Evolutionary conservation across 2,329 filamentous ascomycete genomes (phyloP).

Genomic region (Cadophora luteo-olivacea): DNA sequence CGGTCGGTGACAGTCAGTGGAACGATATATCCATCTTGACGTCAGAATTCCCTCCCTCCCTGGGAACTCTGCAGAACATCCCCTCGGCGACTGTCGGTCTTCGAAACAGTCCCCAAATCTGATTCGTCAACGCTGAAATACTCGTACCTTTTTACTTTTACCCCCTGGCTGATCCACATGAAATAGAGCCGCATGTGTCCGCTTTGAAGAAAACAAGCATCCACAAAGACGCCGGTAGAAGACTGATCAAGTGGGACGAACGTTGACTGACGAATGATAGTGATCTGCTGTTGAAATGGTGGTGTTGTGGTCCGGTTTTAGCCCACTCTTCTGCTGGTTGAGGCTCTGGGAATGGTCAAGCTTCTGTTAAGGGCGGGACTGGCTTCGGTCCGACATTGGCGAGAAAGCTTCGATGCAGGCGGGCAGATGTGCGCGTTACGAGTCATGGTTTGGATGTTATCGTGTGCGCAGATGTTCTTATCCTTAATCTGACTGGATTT

Average conservation of each 20-base stretch:
- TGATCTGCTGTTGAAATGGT: not conserved
- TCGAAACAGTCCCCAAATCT: not conserved
- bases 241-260: not conserved
- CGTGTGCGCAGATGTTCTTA: not conserved
- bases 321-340: not conserved
- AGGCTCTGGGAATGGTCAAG: constrained; percentile 8
- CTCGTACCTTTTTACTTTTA: constrained; percentile 20
- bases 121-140: constrained; percentile 28
- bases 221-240: constrained; percentile 35
- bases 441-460: not conserved
- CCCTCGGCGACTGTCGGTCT: constrained; percentile 21
- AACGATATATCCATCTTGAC: constrained; percentile 5
- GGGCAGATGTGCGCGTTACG: not conserved
- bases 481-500: too few species aligned
- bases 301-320: not conserved
- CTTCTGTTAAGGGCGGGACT: not conserved
- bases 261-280: not conserved
- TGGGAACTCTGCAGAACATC: not conserved
- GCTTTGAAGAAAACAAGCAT: constrained; percentile 10
- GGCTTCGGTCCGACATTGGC: constrained; percentile 11
- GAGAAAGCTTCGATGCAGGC: not conserved
- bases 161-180: not conserved
- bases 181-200: constrained; percentile 17
- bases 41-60: constrained; percentile 3
- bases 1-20: not conserved